Evolutionary conservation across 1,284 basidiomycete species (phyloP), one percentile per base, ranked within the genome.

Genomic region (Cystobasidium slooffiae): DNA sequence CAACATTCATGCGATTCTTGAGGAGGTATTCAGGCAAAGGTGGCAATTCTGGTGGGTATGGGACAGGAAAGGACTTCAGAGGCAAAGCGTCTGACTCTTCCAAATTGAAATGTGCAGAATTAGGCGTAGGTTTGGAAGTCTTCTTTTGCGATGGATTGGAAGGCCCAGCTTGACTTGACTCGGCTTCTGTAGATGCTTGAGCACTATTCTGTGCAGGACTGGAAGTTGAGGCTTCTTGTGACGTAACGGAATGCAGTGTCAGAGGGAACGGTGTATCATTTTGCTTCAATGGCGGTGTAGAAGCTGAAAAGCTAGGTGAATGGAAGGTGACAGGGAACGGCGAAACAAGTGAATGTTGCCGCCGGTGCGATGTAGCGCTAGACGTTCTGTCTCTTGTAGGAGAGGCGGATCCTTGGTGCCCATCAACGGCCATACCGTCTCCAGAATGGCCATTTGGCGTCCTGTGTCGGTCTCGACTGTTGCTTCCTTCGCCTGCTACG

Each of bases 1-100:
- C 76, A 6, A 75, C 69, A 41, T 75, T 76, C 37, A 79, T 53
- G 0, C 79, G 72, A n/a, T 67, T 75, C n/a, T 75, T 66, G 12
- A 77, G 53, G 10, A 79, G 44, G 18, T 77, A 75, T 4, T 68
- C 39, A 10, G 78, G 77, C 12, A 79, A 59, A 16, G 65, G 59
- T 7, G 77, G 79, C 0, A 79, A 72, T 1, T n/a, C 43, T 3
- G 61, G 37, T 37, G 63, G 37, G 56, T 78, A 79, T 66, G 64
- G 65, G 9, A 66, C 49, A 10, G 49, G 39, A 41, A 41, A 66
- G 7, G 47, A 41, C 53, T 7, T 53, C 31, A 66, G n/a, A 8
- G 64, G 64, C 12, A 47, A 14, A 22, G 51, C 44, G 46, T 55
- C 64, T 10, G 51, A 59, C n/a, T 43, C 39, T n/a, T 59, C 37